Conservation (phyloP, 495 filamentous ascomycete species). For the Thermothielavioides terrestris region DNA sequence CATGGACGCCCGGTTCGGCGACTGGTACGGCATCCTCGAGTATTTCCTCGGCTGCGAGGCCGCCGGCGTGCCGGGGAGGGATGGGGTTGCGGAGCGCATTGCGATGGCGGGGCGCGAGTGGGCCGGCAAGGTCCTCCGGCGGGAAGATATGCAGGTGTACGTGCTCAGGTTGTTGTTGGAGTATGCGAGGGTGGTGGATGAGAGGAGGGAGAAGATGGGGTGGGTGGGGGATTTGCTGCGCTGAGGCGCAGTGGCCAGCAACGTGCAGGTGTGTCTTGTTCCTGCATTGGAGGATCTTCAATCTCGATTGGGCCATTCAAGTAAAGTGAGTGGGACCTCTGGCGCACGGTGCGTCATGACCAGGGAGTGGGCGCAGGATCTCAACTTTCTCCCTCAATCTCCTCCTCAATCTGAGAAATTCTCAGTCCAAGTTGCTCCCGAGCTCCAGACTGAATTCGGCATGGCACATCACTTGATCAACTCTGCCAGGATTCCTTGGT, state of each 20-base stretch:
- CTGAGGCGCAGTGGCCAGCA: background rate
- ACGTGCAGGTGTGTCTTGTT: background rate
- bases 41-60: slow-evolving; percentile 56
- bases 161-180: slow-evolving; percentile 61
- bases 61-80: slow-evolving; percentile 5
- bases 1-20: slow-evolving; percentile 72
- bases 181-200: slow-evolving; percentile 59
- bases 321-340: no score
- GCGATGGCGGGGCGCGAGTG: slow-evolving; percentile 55
- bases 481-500: no score
- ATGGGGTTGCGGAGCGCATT: slow-evolving; percentile 43
- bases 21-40: slow-evolving; percentile 68
- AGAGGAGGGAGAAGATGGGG: slow-evolving; percentile 32
- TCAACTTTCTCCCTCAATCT: no score
- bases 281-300: no score
- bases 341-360: no score
- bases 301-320: no score
- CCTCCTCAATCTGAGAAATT: no score
- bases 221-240: slow-evolving; percentile 32
- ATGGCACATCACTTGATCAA: background rate
- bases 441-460: background rate
- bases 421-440: no score
- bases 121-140: slow-evolving; percentile 55
- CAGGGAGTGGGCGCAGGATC: no score
- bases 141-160: slow-evolving; percentile 68